phyloP scores from a whole-genome alignment of 257 asterid genomes.

The Marsdenia floribunda region DNA sequence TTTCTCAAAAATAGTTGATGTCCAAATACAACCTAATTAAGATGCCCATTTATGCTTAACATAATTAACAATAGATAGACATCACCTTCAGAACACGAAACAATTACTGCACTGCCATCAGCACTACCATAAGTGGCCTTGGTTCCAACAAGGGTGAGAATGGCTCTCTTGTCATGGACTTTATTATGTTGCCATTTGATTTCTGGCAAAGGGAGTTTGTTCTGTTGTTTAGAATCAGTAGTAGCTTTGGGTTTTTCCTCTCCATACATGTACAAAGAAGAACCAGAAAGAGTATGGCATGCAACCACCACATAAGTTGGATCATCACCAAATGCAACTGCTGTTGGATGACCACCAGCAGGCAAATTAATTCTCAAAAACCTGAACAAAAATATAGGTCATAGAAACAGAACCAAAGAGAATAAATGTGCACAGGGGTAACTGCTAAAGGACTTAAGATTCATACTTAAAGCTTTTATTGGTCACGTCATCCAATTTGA shows the following conservation, averaged over 20 bases:
- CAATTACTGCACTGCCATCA: slow-evolving; percentile 74
- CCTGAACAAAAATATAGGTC: slow-evolving; percentile 33
- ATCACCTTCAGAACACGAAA: slow-evolving; percentile 95
- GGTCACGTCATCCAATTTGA: slow-evolving; percentile 87
- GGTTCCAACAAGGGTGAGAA: slow-evolving; percentile 69
- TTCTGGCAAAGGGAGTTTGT: slow-evolving; percentile 86
- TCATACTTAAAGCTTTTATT: slow-evolving; percentile 96
- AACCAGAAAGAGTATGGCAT: slow-evolving; percentile 62
- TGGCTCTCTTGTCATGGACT: slow-evolving; percentile 72
- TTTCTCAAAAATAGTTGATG: no score
- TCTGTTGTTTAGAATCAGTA: slow-evolving; percentile 58
- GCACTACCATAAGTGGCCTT: slow-evolving; percentile 87
- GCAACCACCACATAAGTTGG: slow-evolving; percentile 79
- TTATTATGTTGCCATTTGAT: slow-evolving; percentile 84
- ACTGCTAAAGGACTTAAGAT: slow-evolving; percentile 19
- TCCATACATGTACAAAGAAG: slow-evolving; percentile 87
- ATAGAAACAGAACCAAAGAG: slow-evolving; percentile 9
- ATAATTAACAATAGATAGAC: slow-evolving; percentile 8
- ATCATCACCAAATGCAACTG: slow-evolving; percentile 71
- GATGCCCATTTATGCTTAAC: neutral
- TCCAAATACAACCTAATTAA: neutral
- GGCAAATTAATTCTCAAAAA: slow-evolving; percentile 84
- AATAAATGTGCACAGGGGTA: neutral
- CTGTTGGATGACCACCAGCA: slow-evolving; percentile 86
- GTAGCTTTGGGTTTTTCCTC: slow-evolving; percentile 62